Base-by-base conservation (phyloP, 1,284 basidiomycete species). In the Cerrena zonata region DNA sequence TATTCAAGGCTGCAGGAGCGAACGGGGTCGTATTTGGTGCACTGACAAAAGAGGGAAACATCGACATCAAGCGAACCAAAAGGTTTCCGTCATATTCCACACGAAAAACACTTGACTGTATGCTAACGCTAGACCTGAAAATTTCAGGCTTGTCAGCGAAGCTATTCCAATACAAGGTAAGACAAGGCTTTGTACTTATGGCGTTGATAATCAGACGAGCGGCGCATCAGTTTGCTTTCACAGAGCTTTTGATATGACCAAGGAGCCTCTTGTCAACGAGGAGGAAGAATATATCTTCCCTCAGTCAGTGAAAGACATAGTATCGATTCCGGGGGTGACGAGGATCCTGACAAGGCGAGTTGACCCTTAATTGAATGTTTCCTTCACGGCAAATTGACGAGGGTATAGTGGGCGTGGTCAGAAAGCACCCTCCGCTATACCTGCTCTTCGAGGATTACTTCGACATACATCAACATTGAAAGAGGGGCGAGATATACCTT, bases 171-270 rank as follows among this genome's bases (percentile, higher is more conserved):
- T 89, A 52, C 75, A 89, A 77, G 79, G 89, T 82, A 52, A 49
- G 63, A 53, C 47, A 37, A 15, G 47, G 4, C 24, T 30, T 27
- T 22, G 39, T 18, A 11, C n/a, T n/a, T 10, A 21, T 36, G 21
- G 18, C 23, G 49, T 50, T 26, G 25, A 13, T 13, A 34, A 4
- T 19, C 37, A 23, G 7, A 23, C 12, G 22, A 47, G 22, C 34
- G 10, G 24, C 2, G 13, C 15, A 44, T 21, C 57, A 89, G 89
- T 89, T 27, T 89, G 86, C 56, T 91, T 91, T 62, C 89, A 91
- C 62, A 74, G 89, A 49, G 89, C 89, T 15, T 85, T 91, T 59
- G 89, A 91, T 62, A 82, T 91, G 81, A 78, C 79, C 2, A 65
- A 65, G 43, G 74, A 86, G 61, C 66, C 75, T 12, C 63, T 34